Conservation (phyloP, 345 rosid genomes). For the Brassica carinata region DNA sequence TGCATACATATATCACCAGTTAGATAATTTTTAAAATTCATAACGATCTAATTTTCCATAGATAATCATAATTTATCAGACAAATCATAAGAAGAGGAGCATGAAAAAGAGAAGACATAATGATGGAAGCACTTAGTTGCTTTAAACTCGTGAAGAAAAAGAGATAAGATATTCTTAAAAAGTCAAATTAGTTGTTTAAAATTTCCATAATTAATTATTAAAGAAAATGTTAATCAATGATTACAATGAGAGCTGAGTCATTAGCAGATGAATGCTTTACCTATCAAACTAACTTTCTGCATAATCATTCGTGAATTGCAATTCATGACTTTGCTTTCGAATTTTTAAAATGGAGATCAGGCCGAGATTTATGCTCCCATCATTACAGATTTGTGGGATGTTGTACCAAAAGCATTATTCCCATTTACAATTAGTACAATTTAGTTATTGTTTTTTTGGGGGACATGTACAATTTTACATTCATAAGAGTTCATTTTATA, state of each 20-base stretch:
- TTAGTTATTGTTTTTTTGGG: neutral
- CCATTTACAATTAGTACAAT: neutral
- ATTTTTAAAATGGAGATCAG: constrained; percentile 18
- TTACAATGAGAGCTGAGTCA: constrained; percentile 33
- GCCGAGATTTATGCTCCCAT: constrained; percentile 35
- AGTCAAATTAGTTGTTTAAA: constrained; percentile 13
- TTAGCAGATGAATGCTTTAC: constrained; percentile 29
- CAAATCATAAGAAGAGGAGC: constrained; percentile 21
- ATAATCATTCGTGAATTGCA: constrained; percentile 26
- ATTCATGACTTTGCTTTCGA: constrained; percentile 21
- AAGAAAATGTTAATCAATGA: constrained; percentile 25
- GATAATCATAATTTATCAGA: neutral
- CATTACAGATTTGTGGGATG: constrained; percentile 15
- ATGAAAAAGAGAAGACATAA: constrained; percentile 25
- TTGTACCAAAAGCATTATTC: constrained; percentile 19
- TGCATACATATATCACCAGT: neutral
- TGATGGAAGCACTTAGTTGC: constrained; percentile 32
- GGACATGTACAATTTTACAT: neutral
- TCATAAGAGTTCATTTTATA: neutral
- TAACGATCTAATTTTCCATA: neutral
- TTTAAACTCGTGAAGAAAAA: constrained; percentile 41
- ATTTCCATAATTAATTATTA: neutral
- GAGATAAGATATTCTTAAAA: neutral
- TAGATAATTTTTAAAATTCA: neutral
- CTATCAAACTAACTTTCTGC: constrained; percentile 31